Evolutionary conservation across 1,139 yeast species (phyloP).

Genomic region (Citeromyces siamensis): DNA sequence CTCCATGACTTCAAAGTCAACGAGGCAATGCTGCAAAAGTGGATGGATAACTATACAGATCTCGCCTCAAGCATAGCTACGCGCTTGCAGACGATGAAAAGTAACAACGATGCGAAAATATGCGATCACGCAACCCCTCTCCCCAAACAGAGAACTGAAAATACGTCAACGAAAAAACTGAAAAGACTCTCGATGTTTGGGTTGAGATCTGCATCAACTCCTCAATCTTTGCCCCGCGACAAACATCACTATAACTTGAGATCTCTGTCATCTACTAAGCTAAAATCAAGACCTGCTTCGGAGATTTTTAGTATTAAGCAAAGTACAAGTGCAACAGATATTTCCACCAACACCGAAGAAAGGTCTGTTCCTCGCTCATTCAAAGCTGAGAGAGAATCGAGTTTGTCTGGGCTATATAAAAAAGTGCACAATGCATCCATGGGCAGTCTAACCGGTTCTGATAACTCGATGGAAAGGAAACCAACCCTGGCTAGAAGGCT

Average conservation of each 20-base stretch:
- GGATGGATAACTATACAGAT: slow-evolving; percentile 13
- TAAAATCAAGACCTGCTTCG: neutral
- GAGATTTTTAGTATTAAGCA: slow-evolving; percentile 5
- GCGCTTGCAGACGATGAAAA: neutral
- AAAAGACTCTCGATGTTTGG: neutral
- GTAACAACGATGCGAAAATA: neutral
- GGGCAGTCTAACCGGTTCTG: neutral
- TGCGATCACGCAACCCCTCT: neutral
- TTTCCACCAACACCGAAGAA: slow-evolving; percentile 2
- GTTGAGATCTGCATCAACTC: slow-evolving; percentile 1
- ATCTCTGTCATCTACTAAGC: neutral
- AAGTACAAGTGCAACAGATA: slow-evolving; percentile 9
- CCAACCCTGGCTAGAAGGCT: slow-evolving; percentile 13
- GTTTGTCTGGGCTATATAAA: neutral
- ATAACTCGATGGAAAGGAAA: slow-evolving; percentile 4
- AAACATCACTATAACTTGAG: neutral
- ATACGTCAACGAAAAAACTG: neutral
- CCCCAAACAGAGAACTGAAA: neutral
- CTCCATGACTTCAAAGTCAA: slow-evolving; percentile 14
- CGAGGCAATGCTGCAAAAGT: slow-evolving; percentile 12
- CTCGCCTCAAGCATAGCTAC: slow-evolving; percentile 5
- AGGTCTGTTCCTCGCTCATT: neutral
- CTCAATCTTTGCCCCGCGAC: neutral
- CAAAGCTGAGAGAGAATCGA: neutral
- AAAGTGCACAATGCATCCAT: neutral